phyloP scores from a whole-genome alignment of 169 alveolate species.

The Eimeria praecox region DNA sequence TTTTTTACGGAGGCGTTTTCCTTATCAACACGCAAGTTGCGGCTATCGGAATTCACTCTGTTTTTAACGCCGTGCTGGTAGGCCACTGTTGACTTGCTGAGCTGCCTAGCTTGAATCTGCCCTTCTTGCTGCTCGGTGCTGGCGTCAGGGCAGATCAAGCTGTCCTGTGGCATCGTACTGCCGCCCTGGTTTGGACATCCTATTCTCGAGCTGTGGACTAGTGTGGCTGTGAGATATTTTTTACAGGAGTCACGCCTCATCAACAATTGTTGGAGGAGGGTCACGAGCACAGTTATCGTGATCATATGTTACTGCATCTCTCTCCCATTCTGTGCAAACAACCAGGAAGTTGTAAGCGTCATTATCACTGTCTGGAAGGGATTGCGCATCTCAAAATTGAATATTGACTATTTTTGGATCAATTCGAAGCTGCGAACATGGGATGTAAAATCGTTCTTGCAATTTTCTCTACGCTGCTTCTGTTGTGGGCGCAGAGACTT shows the following conservation, averaged over 20 bases:
- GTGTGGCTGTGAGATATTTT: background rate
- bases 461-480: too few relatives aligned
- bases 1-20: slow-evolving; percentile 79
- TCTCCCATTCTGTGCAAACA: slow-evolving; percentile 60
- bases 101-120: background rate
- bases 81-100: background rate
- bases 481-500: background rate
- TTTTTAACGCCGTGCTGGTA: slow-evolving; percentile 61
- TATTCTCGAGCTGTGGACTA: background rate
- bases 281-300: slow-evolving; percentile 56
- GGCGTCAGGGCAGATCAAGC: background rate
- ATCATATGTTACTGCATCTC: slow-evolving; percentile 47
- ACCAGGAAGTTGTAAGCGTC: slow-evolving; percentile 53
- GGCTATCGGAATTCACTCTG: slow-evolving; percentile 64
- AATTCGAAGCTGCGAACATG: background rate
- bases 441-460: background rate
- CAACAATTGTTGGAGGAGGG: slow-evolving; percentile 56
- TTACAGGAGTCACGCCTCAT: slow-evolving; percentile 50
- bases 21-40: slow-evolving; percentile 77
- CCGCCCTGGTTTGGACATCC: background rate
- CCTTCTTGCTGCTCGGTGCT: background rate
- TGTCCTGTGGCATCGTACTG: background rate
- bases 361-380: background rate
- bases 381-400: background rate
- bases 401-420: background rate